These are phyloP conservation scores for Tephrocybe sp. DNA, from an alignment of 768 basidiomycete genomes.

Conservation along the genomic window DNA sequence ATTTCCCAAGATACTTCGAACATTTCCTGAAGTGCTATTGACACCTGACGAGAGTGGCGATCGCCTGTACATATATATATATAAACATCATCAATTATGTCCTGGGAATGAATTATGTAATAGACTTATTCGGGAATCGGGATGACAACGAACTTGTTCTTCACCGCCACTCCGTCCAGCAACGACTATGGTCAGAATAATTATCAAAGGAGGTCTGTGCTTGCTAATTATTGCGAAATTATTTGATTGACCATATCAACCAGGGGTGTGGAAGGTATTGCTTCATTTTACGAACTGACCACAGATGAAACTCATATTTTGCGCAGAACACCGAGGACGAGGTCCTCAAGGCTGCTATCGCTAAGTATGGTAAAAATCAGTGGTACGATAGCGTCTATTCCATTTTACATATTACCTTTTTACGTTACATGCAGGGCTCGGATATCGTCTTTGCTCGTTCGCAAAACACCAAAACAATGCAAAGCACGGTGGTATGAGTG, in stretches of 20 bases:
- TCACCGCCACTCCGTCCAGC: background rate
- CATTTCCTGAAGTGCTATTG: no score
- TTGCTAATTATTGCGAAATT: background rate
- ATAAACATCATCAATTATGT: background rate
- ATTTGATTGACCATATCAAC: constrained; percentile 10
- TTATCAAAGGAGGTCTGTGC: constrained; percentile 82
- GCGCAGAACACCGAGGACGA: constrained; percentile 93
- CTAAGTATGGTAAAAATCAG: constrained; percentile 96
- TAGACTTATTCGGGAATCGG: no score
- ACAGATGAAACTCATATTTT: constrained; percentile 2
- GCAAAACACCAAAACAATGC: constrained; percentile 99
- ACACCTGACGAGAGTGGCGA: no score
- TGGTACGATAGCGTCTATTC: no score
- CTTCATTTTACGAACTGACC: background rate
- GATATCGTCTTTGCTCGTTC: constrained; percentile 94
- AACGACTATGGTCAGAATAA: constrained; percentile 75
- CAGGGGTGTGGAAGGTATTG: constrained; percentile 80
- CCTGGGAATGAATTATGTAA: constrained; percentile 18
- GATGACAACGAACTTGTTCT: background rate
- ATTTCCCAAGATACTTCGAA: no score
- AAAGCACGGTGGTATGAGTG: constrained; percentile 99
- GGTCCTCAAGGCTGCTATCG: constrained; percentile 98
- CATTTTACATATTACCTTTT: background rate
- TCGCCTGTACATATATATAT: no score
- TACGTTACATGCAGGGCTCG: constrained; percentile 67